Percentiles rank a stretch among this genome's conserved stretches.
phyloP scores from a whole-genome alignment of 441 rosid species.

The Gossypium gossypioides region DNA sequence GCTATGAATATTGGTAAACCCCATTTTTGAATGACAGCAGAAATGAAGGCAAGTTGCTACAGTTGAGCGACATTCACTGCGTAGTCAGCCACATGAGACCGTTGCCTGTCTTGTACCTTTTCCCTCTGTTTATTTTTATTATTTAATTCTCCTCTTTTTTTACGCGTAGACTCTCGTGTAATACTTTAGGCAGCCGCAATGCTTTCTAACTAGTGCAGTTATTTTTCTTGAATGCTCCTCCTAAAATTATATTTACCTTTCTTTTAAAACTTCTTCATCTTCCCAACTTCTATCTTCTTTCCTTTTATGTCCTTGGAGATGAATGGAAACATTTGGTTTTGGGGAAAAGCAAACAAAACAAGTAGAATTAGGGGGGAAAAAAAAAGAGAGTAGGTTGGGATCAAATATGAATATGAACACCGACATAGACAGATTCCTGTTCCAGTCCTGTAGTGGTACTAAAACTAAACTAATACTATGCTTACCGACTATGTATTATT shows the following conservation, averaged over 20 bases:
- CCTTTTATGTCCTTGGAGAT: background rate
- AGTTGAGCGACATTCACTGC: background rate
- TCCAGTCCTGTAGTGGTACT: background rate
- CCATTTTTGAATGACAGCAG: background rate
- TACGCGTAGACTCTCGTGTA: background rate
- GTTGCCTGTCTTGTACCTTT: background rate
- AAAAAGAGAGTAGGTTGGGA: background rate
- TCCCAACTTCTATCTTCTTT: background rate
- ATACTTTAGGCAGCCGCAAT: too few species aligned
- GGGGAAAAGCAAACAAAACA: background rate
- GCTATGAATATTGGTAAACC: background rate
- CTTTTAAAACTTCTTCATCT: background rate
- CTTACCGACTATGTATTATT: background rate
- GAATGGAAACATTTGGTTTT: background rate
- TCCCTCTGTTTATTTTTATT: background rate
- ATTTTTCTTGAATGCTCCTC: background rate
- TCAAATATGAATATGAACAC: background rate
- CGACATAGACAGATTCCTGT: background rate
- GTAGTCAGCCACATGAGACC: background rate
- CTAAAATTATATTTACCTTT: background rate
- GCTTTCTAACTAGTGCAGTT: too few species aligned
- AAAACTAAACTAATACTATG: background rate
- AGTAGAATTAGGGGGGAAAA: background rate
- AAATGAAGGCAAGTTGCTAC: background rate
- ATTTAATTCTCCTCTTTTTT: background rate